Conservation (phyloP, 2,329 filamentous ascomycete species). For the Clonostachys sp. region DNA sequence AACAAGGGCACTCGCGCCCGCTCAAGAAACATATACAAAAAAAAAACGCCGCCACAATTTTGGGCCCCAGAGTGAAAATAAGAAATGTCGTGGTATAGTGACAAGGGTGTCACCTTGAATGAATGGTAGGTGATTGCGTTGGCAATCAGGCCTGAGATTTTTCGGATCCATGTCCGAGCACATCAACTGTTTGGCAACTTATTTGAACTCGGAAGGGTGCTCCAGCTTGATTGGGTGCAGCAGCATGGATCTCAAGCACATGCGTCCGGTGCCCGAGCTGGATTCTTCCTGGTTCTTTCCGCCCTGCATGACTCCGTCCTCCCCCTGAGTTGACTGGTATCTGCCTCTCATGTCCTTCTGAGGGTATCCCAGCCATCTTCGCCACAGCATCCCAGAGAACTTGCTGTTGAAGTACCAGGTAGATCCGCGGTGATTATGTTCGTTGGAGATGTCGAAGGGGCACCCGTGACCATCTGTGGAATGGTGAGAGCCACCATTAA, state of each 20-base stretch:
- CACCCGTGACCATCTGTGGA: slow-evolving; percentile 61
- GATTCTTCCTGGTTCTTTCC: slow-evolving; percentile 46
- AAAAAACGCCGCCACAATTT: not conserved
- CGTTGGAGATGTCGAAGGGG: slow-evolving; percentile 63
- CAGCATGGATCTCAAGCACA: slow-evolving; percentile 77
- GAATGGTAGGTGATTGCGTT: not conserved
- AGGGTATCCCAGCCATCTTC: slow-evolving; percentile 66
- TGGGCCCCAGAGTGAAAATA: not conserved
- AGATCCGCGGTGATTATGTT: slow-evolving; percentile 78
- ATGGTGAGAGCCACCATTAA: slow-evolving; percentile 71
- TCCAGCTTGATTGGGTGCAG: slow-evolving; percentile 77
- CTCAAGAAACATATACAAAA: not conserved
- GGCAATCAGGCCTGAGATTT: not conserved
- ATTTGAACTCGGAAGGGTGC: slow-evolving; percentile 37
- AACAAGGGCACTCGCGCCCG: too few species aligned
- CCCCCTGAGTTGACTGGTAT: slow-evolving; percentile 42
- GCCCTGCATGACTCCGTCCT: slow-evolving; percentile 37
- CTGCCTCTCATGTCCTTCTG: slow-evolving; percentile 45
- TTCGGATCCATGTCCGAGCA: too few species aligned
- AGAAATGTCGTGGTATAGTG: not conserved
- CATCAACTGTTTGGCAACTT: not conserved
- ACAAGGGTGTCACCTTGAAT: not conserved
- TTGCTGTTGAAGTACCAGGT: slow-evolving; percentile 83
- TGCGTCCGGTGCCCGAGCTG: slow-evolving; percentile 49
- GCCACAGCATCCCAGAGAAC: slow-evolving; percentile 74